Evolutionary conservation across 495 filamentous ascomycete species (phyloP).

Genomic region (Daldinia caldariorum): DNA sequence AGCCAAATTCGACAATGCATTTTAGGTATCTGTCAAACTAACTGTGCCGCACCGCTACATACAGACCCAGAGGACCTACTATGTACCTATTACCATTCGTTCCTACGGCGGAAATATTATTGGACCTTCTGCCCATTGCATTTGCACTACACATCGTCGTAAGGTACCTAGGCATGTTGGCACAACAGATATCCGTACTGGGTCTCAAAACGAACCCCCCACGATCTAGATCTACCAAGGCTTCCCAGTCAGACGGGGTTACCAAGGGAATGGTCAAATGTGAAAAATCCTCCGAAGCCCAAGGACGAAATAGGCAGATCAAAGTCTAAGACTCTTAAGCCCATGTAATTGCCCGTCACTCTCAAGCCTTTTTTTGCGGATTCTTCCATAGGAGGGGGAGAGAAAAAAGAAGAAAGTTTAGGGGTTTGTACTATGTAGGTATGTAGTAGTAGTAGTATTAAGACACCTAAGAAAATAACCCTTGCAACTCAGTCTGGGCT

Average conservation of each 20-base stretch:
- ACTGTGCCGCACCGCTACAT: not conserved
- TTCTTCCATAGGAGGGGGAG: not conserved
- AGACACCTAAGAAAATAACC: not conserved
- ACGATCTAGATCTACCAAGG: constrained; percentile 24
- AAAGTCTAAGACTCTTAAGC: constrained; percentile 1
- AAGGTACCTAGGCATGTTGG: too few species aligned
- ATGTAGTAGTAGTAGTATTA: not conserved
- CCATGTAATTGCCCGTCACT: not conserved
- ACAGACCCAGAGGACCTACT: not conserved
- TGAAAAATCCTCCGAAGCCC: constrained; percentile 25
- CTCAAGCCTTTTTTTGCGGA: not conserved
- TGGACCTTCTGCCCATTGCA: not conserved
- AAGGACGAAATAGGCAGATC: constrained; percentile 4
- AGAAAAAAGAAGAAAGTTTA: not conserved
- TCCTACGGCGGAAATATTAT: not conserved
- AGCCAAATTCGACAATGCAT: constrained; percentile 12
- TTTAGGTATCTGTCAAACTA: not conserved
- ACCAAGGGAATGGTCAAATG: constrained; percentile 26
- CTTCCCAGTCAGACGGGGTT: constrained; percentile 5
- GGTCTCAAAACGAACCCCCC: constrained; percentile 8
- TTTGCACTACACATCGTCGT: not conserved
- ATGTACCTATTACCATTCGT: not conserved
- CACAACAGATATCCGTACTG: not conserved
- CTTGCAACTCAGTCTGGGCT: not conserved
- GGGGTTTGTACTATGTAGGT: not conserved